A percentile compares a stretch with the other conserved stretches of the same genome.
Conservation (phyloP, 192 early-diverging fungal genomes). For the Linnemannia hyalina region DNA sequence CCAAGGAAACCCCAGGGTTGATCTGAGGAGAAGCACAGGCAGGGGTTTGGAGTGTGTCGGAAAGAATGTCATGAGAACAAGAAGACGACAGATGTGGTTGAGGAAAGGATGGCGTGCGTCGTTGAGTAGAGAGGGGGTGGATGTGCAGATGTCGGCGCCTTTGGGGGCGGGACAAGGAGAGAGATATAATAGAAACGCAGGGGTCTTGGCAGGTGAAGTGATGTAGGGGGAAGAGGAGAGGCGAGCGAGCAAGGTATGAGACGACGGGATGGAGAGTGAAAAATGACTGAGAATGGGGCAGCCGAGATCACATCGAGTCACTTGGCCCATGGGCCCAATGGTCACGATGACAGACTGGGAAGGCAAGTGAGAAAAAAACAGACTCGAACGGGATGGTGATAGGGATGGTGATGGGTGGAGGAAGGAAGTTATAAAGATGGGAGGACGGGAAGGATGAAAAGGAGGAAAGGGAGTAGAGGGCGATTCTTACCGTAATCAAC, state of each 20-base stretch:
- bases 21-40: background rate
- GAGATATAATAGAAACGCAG: background rate
- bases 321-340: background rate
- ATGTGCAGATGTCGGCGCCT: background rate
- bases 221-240: background rate
- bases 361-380: background rate
- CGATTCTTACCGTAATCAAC: constrained; percentile 8
- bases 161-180: background rate
- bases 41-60: constrained; percentile 2
- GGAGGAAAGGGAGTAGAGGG: background rate
- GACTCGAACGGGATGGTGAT: background rate
- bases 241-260: background rate
- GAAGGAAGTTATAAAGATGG: background rate
- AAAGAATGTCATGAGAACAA: constrained; percentile 2
- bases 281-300: background rate
- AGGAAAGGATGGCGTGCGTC: background rate
- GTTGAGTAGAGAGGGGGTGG: background rate
- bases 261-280: background rate
- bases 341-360: background rate
- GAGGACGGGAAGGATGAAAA: background rate
- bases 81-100: background rate
- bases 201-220: background rate
- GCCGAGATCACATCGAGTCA: background rate
- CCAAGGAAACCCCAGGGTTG: background rate
- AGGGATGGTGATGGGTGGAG: background rate